A percentile compares a stretch with the other conserved stretches of the same genome.
These are phyloP conservation scores for Paulownia fortunei DNA, from an alignment of 257 asterid species.

Conservation along the genomic window DNA sequence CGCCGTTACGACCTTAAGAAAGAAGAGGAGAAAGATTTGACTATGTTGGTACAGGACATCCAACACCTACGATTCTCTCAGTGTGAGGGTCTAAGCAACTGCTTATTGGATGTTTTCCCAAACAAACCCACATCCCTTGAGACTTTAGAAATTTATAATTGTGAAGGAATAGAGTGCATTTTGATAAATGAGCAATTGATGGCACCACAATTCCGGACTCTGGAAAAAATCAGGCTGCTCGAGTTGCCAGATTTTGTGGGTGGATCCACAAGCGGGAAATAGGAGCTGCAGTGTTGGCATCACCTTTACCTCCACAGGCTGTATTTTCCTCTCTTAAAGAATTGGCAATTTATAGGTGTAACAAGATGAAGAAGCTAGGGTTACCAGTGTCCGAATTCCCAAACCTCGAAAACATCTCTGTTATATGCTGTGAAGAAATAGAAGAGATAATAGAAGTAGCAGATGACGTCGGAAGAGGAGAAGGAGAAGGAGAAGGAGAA, in stretches of 20 bases:
- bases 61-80: background rate
- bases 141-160: background rate
- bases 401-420: background rate
- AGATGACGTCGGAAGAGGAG: background rate
- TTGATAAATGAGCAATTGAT: background rate
- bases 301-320: no score
- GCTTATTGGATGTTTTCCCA: background rate
- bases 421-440: background rate
- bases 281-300: background rate
- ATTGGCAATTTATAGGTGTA: background rate
- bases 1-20: background rate
- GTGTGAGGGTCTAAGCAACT: conserved; percentile 8
- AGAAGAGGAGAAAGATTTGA: background rate
- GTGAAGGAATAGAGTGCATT: conserved; percentile 17
- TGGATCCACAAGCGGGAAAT: background rate
- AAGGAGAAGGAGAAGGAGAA: background rate
- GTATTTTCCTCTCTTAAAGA: conserved; percentile 19
- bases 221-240: background rate
- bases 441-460: conserved; percentile 26
- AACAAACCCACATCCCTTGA: background rate
- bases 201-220: background rate
- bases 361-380: background rate
- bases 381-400: background rate
- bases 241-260: background rate
- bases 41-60: conserved; percentile 18